Percentiles rank a stretch among this genome's conserved stretches.
Evolutionary conservation across 2,329 filamentous ascomycete species (phyloP).

Genomic region (Monilinia aucupariae): DNA sequence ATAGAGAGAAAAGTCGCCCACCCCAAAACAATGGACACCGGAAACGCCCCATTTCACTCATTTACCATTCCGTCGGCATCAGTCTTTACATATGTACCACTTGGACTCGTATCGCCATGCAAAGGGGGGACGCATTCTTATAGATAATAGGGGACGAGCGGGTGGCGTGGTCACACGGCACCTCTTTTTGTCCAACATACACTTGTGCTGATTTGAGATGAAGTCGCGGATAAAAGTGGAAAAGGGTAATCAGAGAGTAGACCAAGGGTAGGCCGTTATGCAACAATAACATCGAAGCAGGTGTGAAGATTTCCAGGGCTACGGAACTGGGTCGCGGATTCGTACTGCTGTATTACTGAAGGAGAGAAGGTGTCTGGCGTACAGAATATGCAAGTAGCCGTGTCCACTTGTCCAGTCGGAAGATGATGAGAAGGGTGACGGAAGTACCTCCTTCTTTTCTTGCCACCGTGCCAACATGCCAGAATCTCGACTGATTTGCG

Average conservation of each 20-base stretch:
- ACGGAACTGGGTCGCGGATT: slow-evolving; percentile 12
- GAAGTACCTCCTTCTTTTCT: background rate
- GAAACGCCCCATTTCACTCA: background rate
- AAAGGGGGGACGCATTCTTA: background rate
- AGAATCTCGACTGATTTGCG: background rate
- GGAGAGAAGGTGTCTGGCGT: background rate
- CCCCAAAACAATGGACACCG: background rate
- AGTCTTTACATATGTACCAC: background rate
- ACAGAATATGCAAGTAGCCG: slow-evolving; percentile 10
- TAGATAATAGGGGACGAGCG: background rate
- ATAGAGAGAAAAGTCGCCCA: background rate
- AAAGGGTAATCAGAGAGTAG: background rate
- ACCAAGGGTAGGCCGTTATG: background rate
- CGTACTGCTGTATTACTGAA: slow-evolving; percentile 5
- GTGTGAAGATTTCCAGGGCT: slow-evolving; percentile 11
- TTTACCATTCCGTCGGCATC: slow-evolving; percentile 13
- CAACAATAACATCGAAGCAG: slow-evolving; percentile 3
- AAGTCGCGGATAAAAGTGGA: background rate
- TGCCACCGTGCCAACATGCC: background rate
- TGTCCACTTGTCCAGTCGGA: slow-evolving; percentile 3
- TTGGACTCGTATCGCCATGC: slow-evolving; percentile 12
- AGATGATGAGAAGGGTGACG: background rate
- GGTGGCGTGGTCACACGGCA: background rate
- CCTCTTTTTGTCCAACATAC: background rate
- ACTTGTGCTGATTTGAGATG: background rate